Percentiles rank a stretch among this genome's conserved stretches.
Evolutionary conservation across 2,329 filamentous ascomycete genomes (phyloP).

Genomic region (Rosellinia necatrix): DNA sequence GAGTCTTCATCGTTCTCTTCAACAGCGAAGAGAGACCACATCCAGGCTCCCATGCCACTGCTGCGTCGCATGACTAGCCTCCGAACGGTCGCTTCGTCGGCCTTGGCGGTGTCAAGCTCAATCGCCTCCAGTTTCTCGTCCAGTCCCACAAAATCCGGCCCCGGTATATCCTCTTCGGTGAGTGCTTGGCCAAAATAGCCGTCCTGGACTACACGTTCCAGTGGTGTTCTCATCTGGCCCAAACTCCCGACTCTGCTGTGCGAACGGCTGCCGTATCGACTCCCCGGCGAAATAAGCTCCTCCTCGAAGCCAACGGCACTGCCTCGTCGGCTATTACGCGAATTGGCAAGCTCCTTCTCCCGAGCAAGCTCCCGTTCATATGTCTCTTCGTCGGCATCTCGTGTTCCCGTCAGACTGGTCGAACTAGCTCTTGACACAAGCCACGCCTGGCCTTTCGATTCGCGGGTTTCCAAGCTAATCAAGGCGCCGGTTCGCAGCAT

Average conservation of each 20-base stretch:
- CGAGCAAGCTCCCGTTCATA: conserved; percentile 57
- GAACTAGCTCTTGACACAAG: conserved; percentile 68
- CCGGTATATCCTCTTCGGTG: conserved; percentile 44
- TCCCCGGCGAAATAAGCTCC: conserved; percentile 47
- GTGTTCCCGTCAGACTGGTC: conserved; percentile 61
- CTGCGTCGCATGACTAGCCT: conserved; percentile 60
- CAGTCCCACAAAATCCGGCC: conserved; percentile 67
- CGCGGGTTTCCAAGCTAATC: conserved; percentile 64
- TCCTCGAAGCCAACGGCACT: conserved; percentile 48
- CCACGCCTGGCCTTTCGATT: conserved; percentile 73
- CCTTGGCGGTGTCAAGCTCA: conserved; percentile 54
- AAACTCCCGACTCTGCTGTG: conserved; percentile 51
- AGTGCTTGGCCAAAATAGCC: conserved; percentile 48
- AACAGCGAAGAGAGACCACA: conserved; percentile 67
- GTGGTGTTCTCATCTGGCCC: conserved; percentile 51
- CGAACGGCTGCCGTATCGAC: conserved; percentile 54
- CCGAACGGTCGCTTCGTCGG: conserved; percentile 64
- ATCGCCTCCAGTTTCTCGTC: conserved; percentile 63
- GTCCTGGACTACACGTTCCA: conserved; percentile 46
- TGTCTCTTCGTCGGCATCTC: conserved; percentile 57
- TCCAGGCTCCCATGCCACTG: conserved; percentile 60
- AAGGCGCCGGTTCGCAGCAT: conserved; percentile 65
- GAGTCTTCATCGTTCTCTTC: conserved; percentile 63
- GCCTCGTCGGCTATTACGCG: conserved; percentile 52
- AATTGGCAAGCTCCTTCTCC: conserved; percentile 55